These are phyloP conservation scores for Colletotrichum paranaense DNA, from an alignment of 2,329 filamentous ascomycete species.

Conservation along the genomic window DNA sequence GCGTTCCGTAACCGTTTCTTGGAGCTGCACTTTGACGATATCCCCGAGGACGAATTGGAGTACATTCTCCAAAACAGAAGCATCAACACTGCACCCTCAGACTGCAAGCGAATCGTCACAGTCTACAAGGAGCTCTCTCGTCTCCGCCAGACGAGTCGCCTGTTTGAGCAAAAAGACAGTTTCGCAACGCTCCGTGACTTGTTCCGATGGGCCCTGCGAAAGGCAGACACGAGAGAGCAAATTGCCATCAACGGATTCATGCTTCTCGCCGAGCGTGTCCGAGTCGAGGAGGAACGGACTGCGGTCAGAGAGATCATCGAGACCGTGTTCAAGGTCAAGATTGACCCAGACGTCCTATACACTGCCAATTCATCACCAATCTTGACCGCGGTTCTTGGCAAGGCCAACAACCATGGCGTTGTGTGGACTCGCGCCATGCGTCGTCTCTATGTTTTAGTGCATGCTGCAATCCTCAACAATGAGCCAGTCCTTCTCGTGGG, in stretches of 20 bases:
- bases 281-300: slow-evolving; percentile 86
- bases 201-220: slow-evolving; percentile 92
- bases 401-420: slow-evolving; percentile 70
- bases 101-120: slow-evolving; percentile 89
- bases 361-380: slow-evolving; percentile 67
- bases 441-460: slow-evolving; percentile 89
- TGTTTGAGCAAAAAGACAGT: slow-evolving; percentile 97
- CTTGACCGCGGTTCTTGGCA: slow-evolving; percentile 59
- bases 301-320: slow-evolving; percentile 92
- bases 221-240: slow-evolving; percentile 86
- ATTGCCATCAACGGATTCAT: slow-evolving; percentile 95
- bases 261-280: slow-evolving; percentile 92
- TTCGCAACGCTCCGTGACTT: slow-evolving; percentile 96
- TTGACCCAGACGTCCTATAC: slow-evolving; percentile 82
- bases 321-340: slow-evolving; percentile 85
- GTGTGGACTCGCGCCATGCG: slow-evolving; percentile 98
- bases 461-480: slow-evolving; percentile 85
- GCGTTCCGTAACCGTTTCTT: slow-evolving; percentile 98
- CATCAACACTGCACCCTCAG: slow-evolving; percentile 86
- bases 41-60: slow-evolving; percentile 93
- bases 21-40: slow-evolving; percentile 97
- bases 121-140: slow-evolving; percentile 95
- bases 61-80: slow-evolving; percentile 91
- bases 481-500: slow-evolving; percentile 95
- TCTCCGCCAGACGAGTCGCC: slow-evolving; percentile 86